Evolutionary conservation across 2,329 filamentous ascomycete species (phyloP).

Genomic region (Trichothecium sympodiale): DNA sequence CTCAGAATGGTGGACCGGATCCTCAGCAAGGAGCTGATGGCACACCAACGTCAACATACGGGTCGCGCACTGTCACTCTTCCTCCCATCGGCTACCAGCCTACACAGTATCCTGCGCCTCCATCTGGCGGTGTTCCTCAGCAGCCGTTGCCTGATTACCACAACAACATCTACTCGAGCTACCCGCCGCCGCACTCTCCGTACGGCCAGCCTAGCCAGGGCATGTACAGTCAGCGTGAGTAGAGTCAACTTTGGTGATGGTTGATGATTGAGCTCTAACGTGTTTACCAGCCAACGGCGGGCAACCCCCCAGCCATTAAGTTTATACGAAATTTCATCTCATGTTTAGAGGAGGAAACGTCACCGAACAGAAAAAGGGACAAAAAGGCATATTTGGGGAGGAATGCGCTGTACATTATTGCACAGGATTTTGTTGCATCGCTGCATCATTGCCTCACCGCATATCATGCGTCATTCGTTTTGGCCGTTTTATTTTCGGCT

Average conservation of each 20-base stretch:
- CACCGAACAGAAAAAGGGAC: not conserved
- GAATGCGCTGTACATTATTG: not conserved
- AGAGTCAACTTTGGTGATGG: not conserved
- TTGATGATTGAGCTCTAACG: not conserved
- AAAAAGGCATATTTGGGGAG: not conserved
- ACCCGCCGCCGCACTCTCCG: conserved; percentile 47
- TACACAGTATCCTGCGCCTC: conserved; percentile 55
- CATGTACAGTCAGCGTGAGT: conserved; percentile 50
- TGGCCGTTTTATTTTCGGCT: too few relatives aligned
- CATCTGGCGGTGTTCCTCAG: conserved; percentile 37
- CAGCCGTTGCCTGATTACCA: conserved; percentile 45
- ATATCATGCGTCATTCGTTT: not conserved
- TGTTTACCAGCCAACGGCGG: conserved; percentile 18
- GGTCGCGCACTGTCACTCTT: conserved; percentile 51
- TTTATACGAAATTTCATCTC: not conserved
- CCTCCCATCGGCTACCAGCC: conserved; percentile 67
- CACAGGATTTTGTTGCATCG: not conserved
- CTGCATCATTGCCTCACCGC: conserved; percentile 1
- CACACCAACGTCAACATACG: conserved; percentile 41
- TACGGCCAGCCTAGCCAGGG: conserved; percentile 45
- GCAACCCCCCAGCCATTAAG: conserved; percentile 21
- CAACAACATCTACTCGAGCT: conserved; percentile 43
- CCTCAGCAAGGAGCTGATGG: conserved; percentile 32
- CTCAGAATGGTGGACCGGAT: conserved; percentile 37
- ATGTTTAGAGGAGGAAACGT: conserved; percentile 1